phyloP scores from a whole-genome alignment of 1,284 basidiomycete species.

The Phlebopus sp. region DNA sequence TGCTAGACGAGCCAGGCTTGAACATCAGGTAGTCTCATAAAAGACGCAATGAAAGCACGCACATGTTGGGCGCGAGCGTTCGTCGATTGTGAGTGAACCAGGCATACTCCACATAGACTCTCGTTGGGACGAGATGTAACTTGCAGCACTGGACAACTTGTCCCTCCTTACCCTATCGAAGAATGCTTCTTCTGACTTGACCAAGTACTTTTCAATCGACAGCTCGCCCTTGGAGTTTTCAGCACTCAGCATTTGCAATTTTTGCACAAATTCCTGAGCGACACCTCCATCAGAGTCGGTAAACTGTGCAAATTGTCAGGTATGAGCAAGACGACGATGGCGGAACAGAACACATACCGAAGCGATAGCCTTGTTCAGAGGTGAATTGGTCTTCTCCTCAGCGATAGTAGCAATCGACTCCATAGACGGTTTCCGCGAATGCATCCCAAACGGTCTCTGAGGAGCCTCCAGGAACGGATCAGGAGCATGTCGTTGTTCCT shows the following conservation, averaged over 20 bases:
- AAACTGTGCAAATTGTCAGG: constrained; percentile 49
- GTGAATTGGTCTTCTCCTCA: constrained; percentile 85
- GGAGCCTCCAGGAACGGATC: constrained; percentile 80
- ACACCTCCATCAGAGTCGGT: constrained; percentile 91
- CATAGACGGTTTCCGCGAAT: constrained; percentile 77
- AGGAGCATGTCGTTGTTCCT: constrained; percentile 69
- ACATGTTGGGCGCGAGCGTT: constrained; percentile 73
- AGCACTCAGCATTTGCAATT: constrained; percentile 72
- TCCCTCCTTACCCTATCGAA: constrained; percentile 87
- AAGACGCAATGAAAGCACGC: constrained; percentile 30
- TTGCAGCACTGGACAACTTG: constrained; percentile 75
- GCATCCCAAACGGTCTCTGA: constrained; percentile 71
- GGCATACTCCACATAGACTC: constrained; percentile 83
- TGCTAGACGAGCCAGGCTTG: constrained; percentile 5
- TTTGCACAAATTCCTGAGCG: constrained; percentile 84
- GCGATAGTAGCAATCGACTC: constrained; percentile 88
- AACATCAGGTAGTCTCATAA: constrained; percentile 12
- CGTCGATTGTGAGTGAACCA: constrained; percentile 45
- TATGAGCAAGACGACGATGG: background rate
- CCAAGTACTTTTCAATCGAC: constrained; percentile 87
- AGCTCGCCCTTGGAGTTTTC: constrained; percentile 89
- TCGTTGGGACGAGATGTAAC: constrained; percentile 72
- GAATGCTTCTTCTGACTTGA: constrained; percentile 90
- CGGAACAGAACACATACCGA: constrained; percentile 49
- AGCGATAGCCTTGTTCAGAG: constrained; percentile 88